Evolutionary conservation across 805 yeast genomes (phyloP).

Genomic region (Hanseniaspora lachancei): DNA sequence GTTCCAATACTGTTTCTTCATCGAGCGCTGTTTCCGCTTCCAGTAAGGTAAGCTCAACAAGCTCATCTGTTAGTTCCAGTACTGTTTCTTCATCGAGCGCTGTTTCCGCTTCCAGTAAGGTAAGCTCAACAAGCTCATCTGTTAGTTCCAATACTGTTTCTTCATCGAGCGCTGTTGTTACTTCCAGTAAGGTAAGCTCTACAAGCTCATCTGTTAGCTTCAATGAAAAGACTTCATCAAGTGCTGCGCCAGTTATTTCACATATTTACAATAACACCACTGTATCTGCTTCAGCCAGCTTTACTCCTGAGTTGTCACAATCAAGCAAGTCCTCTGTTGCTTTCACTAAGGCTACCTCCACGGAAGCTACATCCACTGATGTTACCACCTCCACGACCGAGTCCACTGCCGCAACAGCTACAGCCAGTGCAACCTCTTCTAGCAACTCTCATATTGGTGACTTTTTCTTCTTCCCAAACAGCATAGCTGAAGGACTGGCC

Average conservation of each 20-base stretch:
- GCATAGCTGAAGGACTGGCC: neutral
- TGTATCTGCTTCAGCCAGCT: neutral
- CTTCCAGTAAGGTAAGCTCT: neutral
- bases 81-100: neutral
- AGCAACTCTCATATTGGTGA: neutral
- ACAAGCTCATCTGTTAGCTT: neutral
- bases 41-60: neutral
- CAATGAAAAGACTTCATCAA: neutral
- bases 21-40: neutral
- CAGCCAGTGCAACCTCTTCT: neutral
- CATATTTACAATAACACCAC: neutral
- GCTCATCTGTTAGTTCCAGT: neutral
- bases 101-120: neutral
- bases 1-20: neutral
- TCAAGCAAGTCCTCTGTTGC: neutral
- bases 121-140: neutral
- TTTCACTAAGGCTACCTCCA: neutral
- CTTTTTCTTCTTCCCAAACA: neutral
- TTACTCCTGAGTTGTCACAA: neutral
- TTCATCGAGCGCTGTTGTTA: too few species aligned
- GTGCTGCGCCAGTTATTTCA: neutral
- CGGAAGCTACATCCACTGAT: neutral
- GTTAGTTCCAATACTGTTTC: neutral
- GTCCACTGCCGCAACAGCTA: neutral
- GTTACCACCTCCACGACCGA: neutral